A percentile compares a stretch with the other conserved stretches of the same genome.
Evolutionary conservation across 345 rosid species (phyloP).

Genomic region (Citrus cavaleriei): DNA sequence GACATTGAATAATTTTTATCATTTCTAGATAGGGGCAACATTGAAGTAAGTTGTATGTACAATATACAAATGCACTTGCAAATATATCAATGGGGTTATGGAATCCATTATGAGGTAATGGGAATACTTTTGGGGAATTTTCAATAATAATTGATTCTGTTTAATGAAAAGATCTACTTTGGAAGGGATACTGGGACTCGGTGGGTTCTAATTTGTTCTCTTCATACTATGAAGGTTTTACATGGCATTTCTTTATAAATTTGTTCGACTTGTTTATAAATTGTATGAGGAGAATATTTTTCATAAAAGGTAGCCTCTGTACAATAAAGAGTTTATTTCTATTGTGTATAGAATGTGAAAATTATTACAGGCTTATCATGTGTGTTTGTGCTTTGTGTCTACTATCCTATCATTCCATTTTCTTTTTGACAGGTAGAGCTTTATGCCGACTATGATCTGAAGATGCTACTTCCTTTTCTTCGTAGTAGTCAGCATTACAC

Average conservation of each 20-base stretch:
- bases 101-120: not conserved
- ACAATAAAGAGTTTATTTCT: not conserved
- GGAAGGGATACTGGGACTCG: not conserved
- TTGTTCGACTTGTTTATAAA: not conserved
- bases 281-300: not conserved
- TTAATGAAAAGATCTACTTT: not conserved
- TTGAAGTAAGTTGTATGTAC: not conserved
- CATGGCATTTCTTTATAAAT: not conserved
- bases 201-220: not conserved
- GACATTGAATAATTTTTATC: not conserved
- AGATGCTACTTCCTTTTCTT: slow-evolving; percentile 94
- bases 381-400: not conserved
- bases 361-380: not conserved
- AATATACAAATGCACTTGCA: not conserved
- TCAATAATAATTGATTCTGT: not conserved
- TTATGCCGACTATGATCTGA: slow-evolving; percentile 83
- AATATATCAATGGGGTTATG: not conserved
- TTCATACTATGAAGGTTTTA: not conserved
- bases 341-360: not conserved
- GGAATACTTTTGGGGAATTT: not conserved
- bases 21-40: not conserved
- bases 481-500: slow-evolving; percentile 98
- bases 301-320: not conserved
- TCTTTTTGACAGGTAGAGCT: slow-evolving; percentile 70
- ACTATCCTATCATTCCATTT: slow-evolving; percentile 16